Conservation (phyloP, 805 yeast genomes). For the Peterozyma toletana region DNA sequence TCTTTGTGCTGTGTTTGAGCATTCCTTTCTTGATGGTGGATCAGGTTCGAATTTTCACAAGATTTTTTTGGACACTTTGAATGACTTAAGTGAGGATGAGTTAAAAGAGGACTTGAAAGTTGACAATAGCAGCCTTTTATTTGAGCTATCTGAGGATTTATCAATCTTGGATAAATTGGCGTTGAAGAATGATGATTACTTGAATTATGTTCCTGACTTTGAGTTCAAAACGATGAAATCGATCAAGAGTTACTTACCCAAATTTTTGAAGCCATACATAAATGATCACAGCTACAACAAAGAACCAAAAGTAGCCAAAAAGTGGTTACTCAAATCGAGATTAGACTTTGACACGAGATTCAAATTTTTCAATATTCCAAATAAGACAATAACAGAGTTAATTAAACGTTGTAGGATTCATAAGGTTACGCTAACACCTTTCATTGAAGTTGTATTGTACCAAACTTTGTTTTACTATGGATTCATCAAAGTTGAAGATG, state of each 20-base stretch:
- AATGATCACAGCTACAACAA: conserved; percentile 4
- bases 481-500: background rate
- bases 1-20: conserved; percentile 3
- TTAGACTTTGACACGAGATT: background rate
- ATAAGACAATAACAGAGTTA: background rate
- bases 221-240: background rate
- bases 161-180: background rate
- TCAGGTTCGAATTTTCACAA: conserved; percentile 6
- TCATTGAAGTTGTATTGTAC: conserved; percentile 1
- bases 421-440: conserved; percentile 4
- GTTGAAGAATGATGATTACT: background rate
- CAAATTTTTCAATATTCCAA: background rate
- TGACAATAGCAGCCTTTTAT: conserved; percentile 8
- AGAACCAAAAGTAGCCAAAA: conserved; percentile 1
- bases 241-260: conserved; percentile 1
- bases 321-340: background rate
- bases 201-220: background rate
- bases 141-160: conserved; percentile 1
- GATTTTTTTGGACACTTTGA: conserved; percentile 21
- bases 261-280: background rate
- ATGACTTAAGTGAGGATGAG: conserved; percentile 23
- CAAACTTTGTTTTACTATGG: background rate
- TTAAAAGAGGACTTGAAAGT: conserved; percentile 17
- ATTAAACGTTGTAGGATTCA: background rate
- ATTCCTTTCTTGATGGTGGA: conserved; percentile 6